Conservation (phyloP, 805 yeast species). For the Candida piceae region DNA sequence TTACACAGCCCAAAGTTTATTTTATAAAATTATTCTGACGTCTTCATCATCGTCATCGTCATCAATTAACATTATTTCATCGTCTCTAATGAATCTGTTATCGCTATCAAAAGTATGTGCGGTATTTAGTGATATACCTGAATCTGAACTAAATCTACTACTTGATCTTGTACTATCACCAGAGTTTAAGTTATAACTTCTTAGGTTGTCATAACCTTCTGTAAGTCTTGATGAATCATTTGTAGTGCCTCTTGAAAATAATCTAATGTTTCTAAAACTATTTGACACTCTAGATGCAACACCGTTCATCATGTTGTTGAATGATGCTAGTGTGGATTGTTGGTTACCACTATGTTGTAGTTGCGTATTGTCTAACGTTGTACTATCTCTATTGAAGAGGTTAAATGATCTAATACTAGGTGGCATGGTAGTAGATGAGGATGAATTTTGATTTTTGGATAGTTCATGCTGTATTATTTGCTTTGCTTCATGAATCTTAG, state of each 20-base stretch:
- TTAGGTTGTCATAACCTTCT: conserved; percentile 14
- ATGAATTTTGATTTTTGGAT: conserved; percentile 2
- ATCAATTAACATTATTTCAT: conserved; percentile 23
- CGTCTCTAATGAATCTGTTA: conserved; percentile 25
- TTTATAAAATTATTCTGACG: too few species aligned
- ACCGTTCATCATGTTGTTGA: not conserved
- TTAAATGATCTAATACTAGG: too few species aligned
- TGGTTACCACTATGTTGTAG: too few species aligned
- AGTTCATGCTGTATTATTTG: conserved; percentile 22
- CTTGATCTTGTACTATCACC: conserved; percentile 4
- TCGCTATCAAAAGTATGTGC: conserved; percentile 26
- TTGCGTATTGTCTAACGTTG: too few species aligned
- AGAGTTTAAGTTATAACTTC: conserved; percentile 18
- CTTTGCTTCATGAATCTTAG: conserved; percentile 25
- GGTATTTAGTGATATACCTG: conserved; percentile 22
- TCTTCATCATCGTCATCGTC: conserved; percentile 20
- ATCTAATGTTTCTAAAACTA: conserved; percentile 2
- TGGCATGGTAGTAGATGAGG: not conserved
- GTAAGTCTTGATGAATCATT: not conserved
- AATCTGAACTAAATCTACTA: conserved; percentile 18
- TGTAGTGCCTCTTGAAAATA: not conserved
- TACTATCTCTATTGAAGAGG: too few species aligned
- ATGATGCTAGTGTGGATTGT: not conserved
- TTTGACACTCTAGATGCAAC: conserved; percentile 1
- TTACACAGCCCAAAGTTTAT: too few species aligned